phyloP scores from a whole-genome alignment of 2,329 filamentous ascomycete species.

The Claviceps spartinae region DNA sequence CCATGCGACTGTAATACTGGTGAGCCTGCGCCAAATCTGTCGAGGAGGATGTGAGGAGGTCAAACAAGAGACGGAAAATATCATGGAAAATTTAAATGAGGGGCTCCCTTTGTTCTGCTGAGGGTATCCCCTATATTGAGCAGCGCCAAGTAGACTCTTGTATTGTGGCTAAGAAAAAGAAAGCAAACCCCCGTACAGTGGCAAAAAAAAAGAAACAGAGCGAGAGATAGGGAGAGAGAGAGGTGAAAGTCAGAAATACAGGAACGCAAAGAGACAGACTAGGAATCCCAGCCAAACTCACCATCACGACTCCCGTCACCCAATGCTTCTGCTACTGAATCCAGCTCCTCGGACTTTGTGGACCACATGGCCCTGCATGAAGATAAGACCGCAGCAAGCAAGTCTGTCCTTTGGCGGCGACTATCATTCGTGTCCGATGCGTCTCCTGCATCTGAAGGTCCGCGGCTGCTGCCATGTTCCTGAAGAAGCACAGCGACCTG shows the following conservation, averaged over 20 bases:
- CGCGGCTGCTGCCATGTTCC: conserved; percentile 17
- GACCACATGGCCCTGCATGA: conserved; percentile 27
- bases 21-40: background rate
- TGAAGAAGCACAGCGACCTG: conserved; percentile 25
- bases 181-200: background rate
- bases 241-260: background rate
- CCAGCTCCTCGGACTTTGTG: conserved; percentile 27
- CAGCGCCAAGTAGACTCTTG: too few relatives aligned
- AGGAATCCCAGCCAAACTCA: conserved; percentile 19
- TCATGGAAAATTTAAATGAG: background rate
- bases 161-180: background rate
- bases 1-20: conserved; percentile 33
- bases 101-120: background rate
- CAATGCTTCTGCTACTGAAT: conserved; percentile 34
- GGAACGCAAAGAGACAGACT: background rate
- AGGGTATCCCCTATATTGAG: background rate
- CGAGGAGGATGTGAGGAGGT: background rate
- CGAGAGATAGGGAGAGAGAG: background rate
- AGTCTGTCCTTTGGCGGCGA: conserved; percentile 13
- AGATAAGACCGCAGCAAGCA: conserved; percentile 25
- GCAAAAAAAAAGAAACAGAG: background rate
- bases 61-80: background rate
- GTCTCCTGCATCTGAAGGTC: conserved; percentile 15
- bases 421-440: conserved; percentile 11
- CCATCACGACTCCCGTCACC: conserved; percentile 43